Base-by-base conservation (phyloP, 148 eudicot genomes). In the Linanthus parryae region DNA sequence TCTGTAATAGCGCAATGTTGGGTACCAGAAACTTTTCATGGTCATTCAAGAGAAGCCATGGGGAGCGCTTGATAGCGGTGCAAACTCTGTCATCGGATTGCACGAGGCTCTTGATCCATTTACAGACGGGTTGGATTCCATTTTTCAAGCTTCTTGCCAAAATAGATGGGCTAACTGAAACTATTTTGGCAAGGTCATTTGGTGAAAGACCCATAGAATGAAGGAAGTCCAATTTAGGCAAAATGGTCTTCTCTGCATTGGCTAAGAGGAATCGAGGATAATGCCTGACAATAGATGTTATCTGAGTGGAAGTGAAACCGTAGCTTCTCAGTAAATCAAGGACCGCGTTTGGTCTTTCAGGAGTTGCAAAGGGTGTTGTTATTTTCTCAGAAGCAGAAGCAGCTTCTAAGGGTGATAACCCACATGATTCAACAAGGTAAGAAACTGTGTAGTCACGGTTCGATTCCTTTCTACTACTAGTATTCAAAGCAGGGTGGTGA, bases 361-460 rank as follows among this genome's bases (percentile, higher is more conserved):
- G 34, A 34, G 13, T 8, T 38, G 37, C 27, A 11, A 54, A 21
- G n/a, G 22, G 23, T n/a, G n/a, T n/a, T n/a, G n/a, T n/a, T n/a
- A 54, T 33, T 22, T 7, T 54, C 33, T 38, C 11, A 23, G 58
- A 54, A 8, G 23, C 44, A 38, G 18, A 23, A 36, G n/a, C 39
- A 37, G 58, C 58, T 9, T 8, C 5, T 51, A 33, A 40, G 33
- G 35, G 58, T 4, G 58, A 54, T 23, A 54, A 39, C 35, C 58
- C 60, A 45, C 52, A 57, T 44, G 51, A 42, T 15, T 39, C n/a
- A 17, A 56, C n/a, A 21, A 56, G 60, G 15, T 57, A 57, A 30
- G 61, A 57, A 3, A 44, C 21, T 22, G 40, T 28, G 7, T 28
- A 49, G n/a, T n/a, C n/a, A n/a, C n/a, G n/a, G n/a, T n/a, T n/a